These are phyloP conservation scores for Verbascum thapsus DNA, from an alignment of 257 asterid species.

Conservation along the genomic window DNA sequence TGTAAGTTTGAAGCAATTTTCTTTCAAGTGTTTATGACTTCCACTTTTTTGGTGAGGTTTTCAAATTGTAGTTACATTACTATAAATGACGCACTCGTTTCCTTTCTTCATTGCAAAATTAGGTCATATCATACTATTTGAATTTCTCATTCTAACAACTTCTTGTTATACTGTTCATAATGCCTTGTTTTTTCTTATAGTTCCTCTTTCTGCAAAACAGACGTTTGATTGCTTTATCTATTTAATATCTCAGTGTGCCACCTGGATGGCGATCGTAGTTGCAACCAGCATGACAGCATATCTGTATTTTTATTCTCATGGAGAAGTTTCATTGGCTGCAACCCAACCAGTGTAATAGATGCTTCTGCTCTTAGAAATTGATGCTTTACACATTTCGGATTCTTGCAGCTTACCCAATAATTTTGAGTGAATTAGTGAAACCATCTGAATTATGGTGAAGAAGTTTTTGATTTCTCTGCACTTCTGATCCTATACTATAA, in stretches of 20 bases:
- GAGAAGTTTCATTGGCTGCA: slow-evolving; percentile 96
- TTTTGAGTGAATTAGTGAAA: slow-evolving; percentile 1
- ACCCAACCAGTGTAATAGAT: slow-evolving; percentile 99
- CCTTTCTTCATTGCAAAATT: slow-evolving; percentile 17
- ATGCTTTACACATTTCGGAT: slow-evolving; percentile 12
- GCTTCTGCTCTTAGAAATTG: slow-evolving; percentile 58
- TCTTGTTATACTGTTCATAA: no score
- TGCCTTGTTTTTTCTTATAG: no score
- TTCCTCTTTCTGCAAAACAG: no score
- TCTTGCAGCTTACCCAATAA: slow-evolving; percentile 23
- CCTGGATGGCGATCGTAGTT: slow-evolving; percentile 95
- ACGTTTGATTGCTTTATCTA: not conserved
- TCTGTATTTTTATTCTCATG: slow-evolving; percentile 94
- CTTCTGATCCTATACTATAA: slow-evolving; percentile 16
- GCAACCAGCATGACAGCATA: slow-evolving; percentile 99
- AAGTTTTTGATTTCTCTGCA: slow-evolving; percentile 4
- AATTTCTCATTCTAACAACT: no score
- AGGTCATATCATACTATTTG: slow-evolving; percentile 6
- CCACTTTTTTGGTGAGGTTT: not conserved
- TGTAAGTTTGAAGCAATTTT: no score
- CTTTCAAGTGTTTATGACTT: no score
- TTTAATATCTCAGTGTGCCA: slow-evolving; percentile 77
- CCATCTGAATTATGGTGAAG: slow-evolving; percentile 1
- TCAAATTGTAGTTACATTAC: not conserved
- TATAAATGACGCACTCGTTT: not conserved